Percentiles rank a stretch among this genome's conserved stretches.
These are phyloP conservation scores for Perkinsus chesapeaki DNA, from an alignment of 169 alveolate genomes.

Conservation along the genomic window DNA sequence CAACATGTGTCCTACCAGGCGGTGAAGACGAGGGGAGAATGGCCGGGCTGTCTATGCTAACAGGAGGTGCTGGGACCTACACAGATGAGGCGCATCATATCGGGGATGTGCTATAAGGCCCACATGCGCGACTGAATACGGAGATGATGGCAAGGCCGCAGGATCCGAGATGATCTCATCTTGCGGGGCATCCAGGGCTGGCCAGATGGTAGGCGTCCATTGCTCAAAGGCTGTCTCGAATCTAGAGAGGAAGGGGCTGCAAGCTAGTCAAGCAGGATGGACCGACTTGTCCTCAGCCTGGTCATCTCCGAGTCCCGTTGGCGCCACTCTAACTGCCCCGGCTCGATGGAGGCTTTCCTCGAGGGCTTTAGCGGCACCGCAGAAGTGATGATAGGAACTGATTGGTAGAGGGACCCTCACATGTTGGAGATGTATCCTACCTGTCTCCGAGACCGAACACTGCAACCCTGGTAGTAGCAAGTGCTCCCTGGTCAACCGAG, in stretches of 20 bases:
- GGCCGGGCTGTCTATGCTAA: not conserved
- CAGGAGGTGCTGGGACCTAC: too few relatives aligned
- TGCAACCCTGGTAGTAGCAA: not conserved
- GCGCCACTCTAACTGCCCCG: constrained; percentile 42
- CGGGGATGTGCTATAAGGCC: too few relatives aligned
- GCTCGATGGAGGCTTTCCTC: constrained; percentile 33
- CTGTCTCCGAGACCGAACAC: not conserved
- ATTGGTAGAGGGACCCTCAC: not conserved
- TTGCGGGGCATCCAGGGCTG: constrained; percentile 27
- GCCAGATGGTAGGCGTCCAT: constrained; percentile 34
- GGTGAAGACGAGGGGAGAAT: constrained; percentile 20
- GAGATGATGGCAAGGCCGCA: not conserved
- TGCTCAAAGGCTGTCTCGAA: constrained; percentile 35
- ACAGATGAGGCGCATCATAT: too few relatives aligned
- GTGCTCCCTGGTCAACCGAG: not conserved
- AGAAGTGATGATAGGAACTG: constrained; percentile 40
- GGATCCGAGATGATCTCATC: constrained; percentile 20
- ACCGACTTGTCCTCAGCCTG: constrained; percentile 36
- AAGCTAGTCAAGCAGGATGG: not conserved
- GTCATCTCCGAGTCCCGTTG: constrained; percentile 41
- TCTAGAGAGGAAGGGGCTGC: not conserved
- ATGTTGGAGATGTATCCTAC: not conserved
- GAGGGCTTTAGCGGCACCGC: constrained; percentile 45
- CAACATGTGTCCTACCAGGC: not conserved
- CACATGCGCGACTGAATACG: not conserved